Evolutionary conservation across 306 rosid species (phyloP), one percentile per base, ranked within the genome.

Genomic region (Nissolia schottii): DNA sequence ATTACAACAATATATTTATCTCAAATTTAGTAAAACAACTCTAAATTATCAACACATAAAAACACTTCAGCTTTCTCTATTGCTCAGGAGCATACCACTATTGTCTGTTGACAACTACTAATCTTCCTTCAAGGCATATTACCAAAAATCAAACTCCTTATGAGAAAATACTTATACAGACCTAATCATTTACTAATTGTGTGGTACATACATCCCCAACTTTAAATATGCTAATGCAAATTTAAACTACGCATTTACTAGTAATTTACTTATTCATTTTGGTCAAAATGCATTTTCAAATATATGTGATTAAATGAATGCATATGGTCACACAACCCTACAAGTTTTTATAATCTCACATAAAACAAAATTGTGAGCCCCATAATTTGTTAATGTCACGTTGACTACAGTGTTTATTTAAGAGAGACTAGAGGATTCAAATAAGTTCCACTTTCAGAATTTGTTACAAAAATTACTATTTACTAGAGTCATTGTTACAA

Each of bases 391-490:
- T 59, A 14, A 6, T 14, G 7, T 3, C 27, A 15, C 41, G 8
- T 10, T 24, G 7, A 25, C 22, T 20, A 12, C 14, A 13, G 16
- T 68, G 34, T n/a, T n/a, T n/a, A n/a, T n/a, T n/a, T n/a, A n/a
- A n/a, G n/a, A 54, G 23, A 49, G 4, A 41, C 5, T 5, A 13
- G 14, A 12, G 27, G 58, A 18, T 7, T 14, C 48, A 35, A 63
- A 35, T 46, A 5, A 49, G 27, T 63, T 46, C 11, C 48, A 64
- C 10, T 20, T 67, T 63, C 81, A 79, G 65, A 68, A 76, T 78
- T 2, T 19, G 69, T 71, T 11, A 61, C 82, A 49, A 15, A 75
- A 32, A 15, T n/a, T n/a, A n/a, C n/a, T n/a, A n/a, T n/a, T n/a
- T n/a, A n/a, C n/a, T n/a, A n/a, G n/a, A n/a, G n/a, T n/a, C n/a